Base-by-base conservation (phyloP, 2,329 filamentous ascomycete genomes). In the Aspergillus ibericus region DNA sequence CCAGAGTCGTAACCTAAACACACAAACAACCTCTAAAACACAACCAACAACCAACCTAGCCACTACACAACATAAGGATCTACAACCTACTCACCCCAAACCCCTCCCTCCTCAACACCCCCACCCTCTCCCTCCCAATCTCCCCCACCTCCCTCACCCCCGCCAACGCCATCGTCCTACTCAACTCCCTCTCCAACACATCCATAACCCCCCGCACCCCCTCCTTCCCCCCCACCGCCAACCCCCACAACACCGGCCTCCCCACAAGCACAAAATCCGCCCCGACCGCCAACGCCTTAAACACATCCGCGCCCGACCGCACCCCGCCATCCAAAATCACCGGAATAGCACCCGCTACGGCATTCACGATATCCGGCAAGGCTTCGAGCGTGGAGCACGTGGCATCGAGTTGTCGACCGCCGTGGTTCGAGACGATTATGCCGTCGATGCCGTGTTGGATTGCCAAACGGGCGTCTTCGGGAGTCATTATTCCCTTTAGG, bases 341-440 rank as follows among this genome's bases (percentile, higher is more conserved):
- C 65, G 83, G 79, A 3, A 72, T 77, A 55, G 78, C 74, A 60
- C 81, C 77, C 0, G 81, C 81, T 12, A 84, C 80, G 10, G 80
- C 81, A 72, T 72, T 74, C 2, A 79, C 81, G 58, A 88, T 87
- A 56, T 80, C 81, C 73, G 86, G 83, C 61, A 87, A 65, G 2
- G 83, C 83, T 68, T 88, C 85, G 52, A 88, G 69, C 65, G 80
- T 84, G n/a, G 80, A 84, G 56, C 84, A 76, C 3, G 85, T 83
- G 0, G 84, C 85, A 63, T 87, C 85, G 2, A 87, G 82, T 70
- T 88, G 84, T 16, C 88, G 73, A 0, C 88, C 88, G 1, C 88
- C 89, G 69, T 92, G 89, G 64, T 92, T 92, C 13, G 81, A 84
- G 1, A 91, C 78, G 1, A 91, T 81, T 50, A 92, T 88, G 0